Conservation (phyloP, 495 filamentous ascomycete genomes). For the Podospora comata region DNA sequence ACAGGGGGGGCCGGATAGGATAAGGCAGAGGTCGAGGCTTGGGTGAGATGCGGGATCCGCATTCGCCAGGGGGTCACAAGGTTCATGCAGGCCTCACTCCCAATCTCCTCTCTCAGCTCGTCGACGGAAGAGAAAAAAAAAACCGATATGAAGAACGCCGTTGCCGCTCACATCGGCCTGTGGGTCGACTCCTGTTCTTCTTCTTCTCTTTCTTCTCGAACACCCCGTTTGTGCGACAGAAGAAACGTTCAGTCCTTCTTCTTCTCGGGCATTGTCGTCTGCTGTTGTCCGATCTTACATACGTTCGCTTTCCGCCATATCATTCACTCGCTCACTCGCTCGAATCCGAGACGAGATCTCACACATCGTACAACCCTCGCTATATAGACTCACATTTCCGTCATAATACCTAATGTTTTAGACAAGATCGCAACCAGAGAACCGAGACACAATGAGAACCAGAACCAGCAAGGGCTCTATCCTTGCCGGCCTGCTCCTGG, state of each 20-base stretch:
- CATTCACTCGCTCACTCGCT: constrained; percentile 1
- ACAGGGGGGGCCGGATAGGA: background rate
- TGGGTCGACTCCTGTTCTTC: background rate
- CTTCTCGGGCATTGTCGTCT: background rate
- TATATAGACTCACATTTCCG: background rate
- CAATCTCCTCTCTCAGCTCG: background rate
- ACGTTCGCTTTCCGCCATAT: background rate
- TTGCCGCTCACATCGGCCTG: background rate
- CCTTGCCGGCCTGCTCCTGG: constrained; percentile 32
- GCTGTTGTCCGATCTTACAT: background rate
- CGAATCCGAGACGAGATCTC: constrained; percentile 1
- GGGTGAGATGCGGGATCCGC: background rate
- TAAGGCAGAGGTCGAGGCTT: background rate
- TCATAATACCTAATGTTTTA: constrained; percentile 20
- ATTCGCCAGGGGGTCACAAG: constrained; percentile 1
- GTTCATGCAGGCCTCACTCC: constrained; percentile 4
- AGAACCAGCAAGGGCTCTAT: constrained; percentile 9
- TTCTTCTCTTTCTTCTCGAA: background rate
- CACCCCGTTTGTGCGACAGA: background rate
- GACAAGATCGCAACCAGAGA: background rate
- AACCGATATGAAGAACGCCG: background rate
- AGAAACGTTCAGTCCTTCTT: background rate
- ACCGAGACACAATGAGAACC: constrained; percentile 26
- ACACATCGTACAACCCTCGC: background rate
- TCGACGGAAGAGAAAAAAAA: background rate